Percentiles rank a stretch among this genome's conserved stretches.
Conservation (phyloP, 495 filamentous ascomycete species). For the Echria macrotheca region DNA sequence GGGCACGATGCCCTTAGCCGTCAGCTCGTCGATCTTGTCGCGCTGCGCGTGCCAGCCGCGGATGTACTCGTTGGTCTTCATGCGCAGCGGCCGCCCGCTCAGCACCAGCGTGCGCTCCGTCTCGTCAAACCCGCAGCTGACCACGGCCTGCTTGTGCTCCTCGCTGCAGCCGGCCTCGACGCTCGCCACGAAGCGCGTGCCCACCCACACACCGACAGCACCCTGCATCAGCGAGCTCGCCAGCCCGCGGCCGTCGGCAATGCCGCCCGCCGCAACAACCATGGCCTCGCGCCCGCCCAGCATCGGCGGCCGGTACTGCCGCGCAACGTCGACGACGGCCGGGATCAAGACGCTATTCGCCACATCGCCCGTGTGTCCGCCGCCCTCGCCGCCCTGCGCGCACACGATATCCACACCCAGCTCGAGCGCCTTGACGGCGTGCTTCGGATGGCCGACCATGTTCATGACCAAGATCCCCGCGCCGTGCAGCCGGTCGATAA, state of each 20-base stretch:
- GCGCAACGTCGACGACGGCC: constrained; percentile 68
- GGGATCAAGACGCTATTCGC: constrained; percentile 67
- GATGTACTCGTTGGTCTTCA: constrained; percentile 77
- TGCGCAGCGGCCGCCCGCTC: constrained; percentile 70
- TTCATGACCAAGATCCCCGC: constrained; percentile 83
- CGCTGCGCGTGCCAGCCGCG: constrained; percentile 68
- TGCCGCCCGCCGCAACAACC: constrained; percentile 72
- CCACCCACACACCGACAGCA: constrained; percentile 73
- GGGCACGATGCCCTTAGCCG: constrained; percentile 67
- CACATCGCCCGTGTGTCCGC: constrained; percentile 75
- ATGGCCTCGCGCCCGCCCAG: constrained; percentile 46
- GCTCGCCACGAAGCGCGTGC: constrained; percentile 77
- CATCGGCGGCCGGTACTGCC: constrained; percentile 50
- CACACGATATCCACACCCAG: constrained; percentile 81
- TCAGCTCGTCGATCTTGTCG: constrained; percentile 66
- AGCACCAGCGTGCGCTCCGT: constrained; percentile 75
- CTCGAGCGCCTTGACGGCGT: constrained; percentile 76
- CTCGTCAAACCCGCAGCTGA: constrained; percentile 65
- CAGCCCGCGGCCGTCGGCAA: constrained; percentile 65
- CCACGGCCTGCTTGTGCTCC: constrained; percentile 76
- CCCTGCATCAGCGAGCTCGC: constrained; percentile 69
- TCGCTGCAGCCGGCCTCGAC: constrained; percentile 70
- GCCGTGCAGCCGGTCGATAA: constrained; percentile 66
- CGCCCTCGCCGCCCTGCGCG: constrained; percentile 74
- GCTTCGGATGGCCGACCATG: constrained; percentile 90